phyloP scores from a whole-genome alignment of 2,329 filamentous ascomycete genomes.

The Atkinsonella hypoxylon region DNA sequence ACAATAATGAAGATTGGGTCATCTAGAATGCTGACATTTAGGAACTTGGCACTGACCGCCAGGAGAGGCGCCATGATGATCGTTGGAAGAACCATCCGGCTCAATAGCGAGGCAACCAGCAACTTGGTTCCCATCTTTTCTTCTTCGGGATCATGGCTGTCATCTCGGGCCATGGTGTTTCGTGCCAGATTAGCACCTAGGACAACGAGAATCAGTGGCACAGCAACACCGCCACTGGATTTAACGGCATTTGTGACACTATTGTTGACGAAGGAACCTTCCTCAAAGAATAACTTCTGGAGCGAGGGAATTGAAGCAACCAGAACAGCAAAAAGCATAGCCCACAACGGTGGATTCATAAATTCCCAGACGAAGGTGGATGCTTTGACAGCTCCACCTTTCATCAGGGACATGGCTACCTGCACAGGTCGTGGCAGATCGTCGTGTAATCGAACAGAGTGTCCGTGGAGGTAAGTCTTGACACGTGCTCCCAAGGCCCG shows the following conservation, averaged over 20 bases:
- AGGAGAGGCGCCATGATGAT: slow-evolving; percentile 85
- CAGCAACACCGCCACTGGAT: slow-evolving; percentile 81
- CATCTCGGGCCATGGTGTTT: slow-evolving; percentile 66
- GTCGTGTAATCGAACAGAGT: slow-evolving; percentile 18
- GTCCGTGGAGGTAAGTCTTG: slow-evolving; percentile 13
- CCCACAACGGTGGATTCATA: slow-evolving; percentile 98
- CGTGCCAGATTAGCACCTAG: slow-evolving; percentile 88
- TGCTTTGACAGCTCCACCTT: slow-evolving; percentile 31
- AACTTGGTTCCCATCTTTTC: slow-evolving; percentile 58
- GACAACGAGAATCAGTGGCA: slow-evolving; percentile 90
- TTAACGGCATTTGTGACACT: slow-evolving; percentile 80
- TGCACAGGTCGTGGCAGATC: slow-evolving; percentile 32
- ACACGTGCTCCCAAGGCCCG: slow-evolving; percentile 16
- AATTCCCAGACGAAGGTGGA: slow-evolving; percentile 70
- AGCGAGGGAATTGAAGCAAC: slow-evolving; percentile 78
- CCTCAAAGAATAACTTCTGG: slow-evolving; percentile 75
- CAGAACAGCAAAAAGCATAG: slow-evolving; percentile 83
- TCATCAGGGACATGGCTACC: slow-evolving; percentile 17
- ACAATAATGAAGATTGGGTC: slow-evolving; percentile 98
- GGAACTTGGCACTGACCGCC: slow-evolving; percentile 76
- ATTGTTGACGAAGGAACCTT: slow-evolving; percentile 83
- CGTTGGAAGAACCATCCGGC: slow-evolving; percentile 86
- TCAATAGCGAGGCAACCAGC: slow-evolving; percentile 72
- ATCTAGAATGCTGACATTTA: slow-evolving; percentile 86
- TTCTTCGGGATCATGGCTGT: slow-evolving; percentile 58